These are phyloP conservation scores for Taphrina communis DNA, from an alignment of 1,139 yeast genomes.

Conservation along the genomic window DNA sequence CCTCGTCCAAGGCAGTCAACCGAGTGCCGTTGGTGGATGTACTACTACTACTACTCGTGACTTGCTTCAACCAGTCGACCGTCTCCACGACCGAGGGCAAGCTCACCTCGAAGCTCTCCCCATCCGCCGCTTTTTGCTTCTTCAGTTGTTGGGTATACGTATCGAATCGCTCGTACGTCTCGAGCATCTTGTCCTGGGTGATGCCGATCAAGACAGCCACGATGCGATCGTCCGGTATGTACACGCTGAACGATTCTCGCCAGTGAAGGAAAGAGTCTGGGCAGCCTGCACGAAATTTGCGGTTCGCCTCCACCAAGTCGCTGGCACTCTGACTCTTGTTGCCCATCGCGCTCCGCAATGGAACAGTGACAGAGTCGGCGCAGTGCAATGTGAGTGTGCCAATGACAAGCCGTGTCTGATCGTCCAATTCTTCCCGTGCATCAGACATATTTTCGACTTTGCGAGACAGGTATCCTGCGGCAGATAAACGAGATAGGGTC, in stretches of 20 bases:
- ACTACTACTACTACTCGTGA: neutral
- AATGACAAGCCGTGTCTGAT: conserved; percentile 32
- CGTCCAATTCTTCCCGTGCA: conserved; percentile 36
- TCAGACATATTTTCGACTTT: conserved; percentile 38
- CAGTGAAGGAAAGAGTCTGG: conserved; percentile 30
- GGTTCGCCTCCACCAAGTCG: conserved; percentile 26
- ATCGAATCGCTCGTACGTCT: conserved; percentile 38
- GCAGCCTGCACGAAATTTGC: conserved; percentile 34
- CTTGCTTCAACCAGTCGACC: conserved; percentile 27
- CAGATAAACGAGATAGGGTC: conserved; percentile 21
- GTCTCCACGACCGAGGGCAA: conserved; percentile 25
- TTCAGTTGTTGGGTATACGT: conserved; percentile 11
- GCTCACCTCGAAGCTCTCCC: neutral
- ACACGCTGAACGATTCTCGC: conserved; percentile 17
- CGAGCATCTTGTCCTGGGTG: conserved; percentile 34
- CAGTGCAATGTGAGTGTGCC: conserved; percentile 18
- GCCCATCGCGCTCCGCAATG: conserved; percentile 35
- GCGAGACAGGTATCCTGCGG: conserved; percentile 28
- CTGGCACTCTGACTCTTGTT: conserved; percentile 25
- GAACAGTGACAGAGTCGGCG: conserved; percentile 33
- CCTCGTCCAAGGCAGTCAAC: conserved; percentile 1
- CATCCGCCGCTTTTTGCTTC: conserved; percentile 18
- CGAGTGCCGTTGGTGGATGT: neutral
- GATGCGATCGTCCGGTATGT: conserved; percentile 20
- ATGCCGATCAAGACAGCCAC: conserved; percentile 27